Evolutionary conservation across 1,284 basidiomycete genomes (phyloP).

Genomic region (Hemileia vastatrix): DNA sequence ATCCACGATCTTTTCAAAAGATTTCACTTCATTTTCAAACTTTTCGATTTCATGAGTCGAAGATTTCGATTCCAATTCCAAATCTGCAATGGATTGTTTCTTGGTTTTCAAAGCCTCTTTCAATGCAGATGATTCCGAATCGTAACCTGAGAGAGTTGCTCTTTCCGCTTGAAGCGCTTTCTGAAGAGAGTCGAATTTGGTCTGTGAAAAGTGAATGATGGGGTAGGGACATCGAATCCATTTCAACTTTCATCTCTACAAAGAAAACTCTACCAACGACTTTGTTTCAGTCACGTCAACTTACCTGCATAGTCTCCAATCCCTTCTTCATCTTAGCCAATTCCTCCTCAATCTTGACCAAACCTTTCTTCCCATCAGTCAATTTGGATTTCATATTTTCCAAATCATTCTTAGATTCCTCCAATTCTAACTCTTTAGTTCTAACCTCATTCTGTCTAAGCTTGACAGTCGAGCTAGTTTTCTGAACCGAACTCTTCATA

Average conservation of each 20-base stretch:
- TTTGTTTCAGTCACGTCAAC: no score
- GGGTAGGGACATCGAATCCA: no score
- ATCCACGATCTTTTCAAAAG: constrained; percentile 26
- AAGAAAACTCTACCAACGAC: no score
- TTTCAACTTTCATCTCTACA: no score
- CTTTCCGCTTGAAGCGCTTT: constrained; percentile 33
- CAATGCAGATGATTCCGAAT: constrained; percentile 34
- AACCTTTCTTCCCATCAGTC: no score
- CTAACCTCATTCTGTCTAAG: constrained; percentile 35
- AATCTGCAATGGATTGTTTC: constrained; percentile 37
- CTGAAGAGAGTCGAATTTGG: no score
- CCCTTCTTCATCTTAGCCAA: constrained; percentile 24
- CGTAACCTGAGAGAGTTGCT: constrained; percentile 35
- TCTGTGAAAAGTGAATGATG: no score
- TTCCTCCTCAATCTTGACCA: no score
- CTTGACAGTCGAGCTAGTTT: constrained; percentile 33
- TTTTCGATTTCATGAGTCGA: constrained; percentile 37
- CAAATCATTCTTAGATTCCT: constrained; percentile 31
- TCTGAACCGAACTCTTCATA: constrained; percentile 33
- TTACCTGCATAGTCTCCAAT: no score
- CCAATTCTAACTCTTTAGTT: constrained; percentile 36
- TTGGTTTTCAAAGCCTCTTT: constrained; percentile 33
- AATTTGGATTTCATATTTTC: constrained; percentile 27
- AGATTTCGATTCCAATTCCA: constrained; percentile 33
- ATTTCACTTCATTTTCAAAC: constrained; percentile 28